phyloP scores from a whole-genome alignment of 1,284 basidiomycete species.

The Polyporus tsugae region DNA sequence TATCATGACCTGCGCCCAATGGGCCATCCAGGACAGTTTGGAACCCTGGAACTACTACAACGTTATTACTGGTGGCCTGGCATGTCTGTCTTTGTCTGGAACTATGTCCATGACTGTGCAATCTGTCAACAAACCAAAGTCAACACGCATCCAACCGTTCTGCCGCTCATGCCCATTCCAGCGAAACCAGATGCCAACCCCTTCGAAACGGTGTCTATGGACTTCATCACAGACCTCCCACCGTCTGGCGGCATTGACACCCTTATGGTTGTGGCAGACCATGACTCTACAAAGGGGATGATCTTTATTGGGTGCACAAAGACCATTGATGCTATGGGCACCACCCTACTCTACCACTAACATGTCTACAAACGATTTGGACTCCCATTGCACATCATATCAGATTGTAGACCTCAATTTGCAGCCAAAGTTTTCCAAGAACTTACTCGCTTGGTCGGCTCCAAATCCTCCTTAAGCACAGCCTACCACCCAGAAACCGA shows the following conservation, averaged over 20 bases:
- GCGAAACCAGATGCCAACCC: background rate
- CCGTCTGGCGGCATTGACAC: slow-evolving; percentile 42
- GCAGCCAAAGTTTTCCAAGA: slow-evolving; percentile 40
- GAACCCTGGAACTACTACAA: slow-evolving; percentile 40
- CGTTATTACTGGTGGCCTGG: slow-evolving; percentile 46
- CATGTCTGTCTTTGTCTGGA: slow-evolving; percentile 34
- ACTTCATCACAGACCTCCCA: slow-evolving; percentile 49
- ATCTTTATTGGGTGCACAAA: slow-evolving; percentile 40
- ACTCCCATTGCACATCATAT: slow-evolving; percentile 36
- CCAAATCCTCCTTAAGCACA: slow-evolving; percentile 33
- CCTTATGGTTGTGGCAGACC: slow-evolving; percentile 49
- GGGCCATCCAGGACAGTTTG: slow-evolving; percentile 48
- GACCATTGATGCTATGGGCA: background rate
- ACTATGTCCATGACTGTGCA: slow-evolving; percentile 41
- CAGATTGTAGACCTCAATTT: slow-evolving; percentile 47
- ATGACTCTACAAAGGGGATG: slow-evolving; percentile 41
- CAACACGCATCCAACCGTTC: slow-evolving; percentile 17
- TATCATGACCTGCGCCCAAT: slow-evolving; percentile 40
- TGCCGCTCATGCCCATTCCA: slow-evolving; percentile 15
- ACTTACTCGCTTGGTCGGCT: slow-evolving; percentile 33
- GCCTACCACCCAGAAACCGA: slow-evolving; percentile 43
- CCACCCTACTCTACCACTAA: slow-evolving; percentile 13
- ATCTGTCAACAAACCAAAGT: slow-evolving; percentile 43
- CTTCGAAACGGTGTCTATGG: slow-evolving; percentile 38
- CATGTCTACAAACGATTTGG: slow-evolving; percentile 18